Evolutionary conservation across 495 filamentous ascomycete species (phyloP), one percentile per base, ranked within the genome.

Genomic region (Aspergillus sclerotioniger): DNA sequence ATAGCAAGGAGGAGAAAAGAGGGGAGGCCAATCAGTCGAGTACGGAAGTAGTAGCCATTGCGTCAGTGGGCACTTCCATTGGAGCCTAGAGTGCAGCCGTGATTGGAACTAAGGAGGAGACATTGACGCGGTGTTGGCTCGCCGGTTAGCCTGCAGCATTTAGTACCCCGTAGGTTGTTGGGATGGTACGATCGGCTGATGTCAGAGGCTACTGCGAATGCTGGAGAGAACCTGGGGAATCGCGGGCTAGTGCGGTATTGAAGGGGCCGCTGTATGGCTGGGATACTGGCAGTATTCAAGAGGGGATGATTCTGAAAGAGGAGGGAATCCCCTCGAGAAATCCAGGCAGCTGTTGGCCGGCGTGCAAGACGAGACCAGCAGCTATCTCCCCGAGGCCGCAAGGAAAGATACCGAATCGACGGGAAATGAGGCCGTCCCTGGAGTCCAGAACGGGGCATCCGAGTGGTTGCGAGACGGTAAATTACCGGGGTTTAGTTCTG

Each of bases 101-200:
- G 55, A 25, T 56, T 12, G 54, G 32, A 15, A 39, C 37, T 41
- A 41, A 41, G 2, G 25, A 25, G 25, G 25, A n/a, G n/a, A 25
- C 25, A 25, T 25, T 25, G 25, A 25, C 25, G 25, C 25, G 25
- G 5, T 25, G 25, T 25, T 25, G 5, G 25, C 25, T 25, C 25
- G 37, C 37, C 12, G 37, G 37, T 41, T 41, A 41, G 37, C 13
- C n/a, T 12, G 37, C 37, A 41, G 37, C 13, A 2, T 3, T 13
- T 8, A 35, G 33, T 51, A 41, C 35, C n/a, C 16, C 19, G 20
- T 16, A 43, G 5, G 29, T 51, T 20, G 51, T 41, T 54, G 54
- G 59, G 53, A 54, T 58, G 25, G 25, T 55, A 51, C 45, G 28
- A 59, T 41, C 53, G 48, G 50, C 51, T 63, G 49, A 63, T 39